A percentile compares a stretch with the other conserved stretches of the same genome.
Evolutionary conservation across 345 rosid species (phyloP).

Genomic region (Mallotus nudiflorus): DNA sequence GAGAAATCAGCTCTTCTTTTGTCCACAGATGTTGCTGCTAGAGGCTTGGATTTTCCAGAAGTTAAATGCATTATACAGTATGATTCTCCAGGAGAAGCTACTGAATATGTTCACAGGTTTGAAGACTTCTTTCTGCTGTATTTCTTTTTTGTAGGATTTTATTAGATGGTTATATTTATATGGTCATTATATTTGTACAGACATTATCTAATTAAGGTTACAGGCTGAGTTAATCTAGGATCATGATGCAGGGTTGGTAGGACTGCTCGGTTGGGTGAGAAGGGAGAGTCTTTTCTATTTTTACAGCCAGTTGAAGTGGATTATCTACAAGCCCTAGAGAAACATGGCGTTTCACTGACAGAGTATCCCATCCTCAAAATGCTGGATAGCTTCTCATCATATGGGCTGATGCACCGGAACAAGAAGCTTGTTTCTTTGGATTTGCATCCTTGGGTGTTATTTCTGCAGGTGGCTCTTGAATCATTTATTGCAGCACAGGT

Average conservation of each 20-base stretch:
- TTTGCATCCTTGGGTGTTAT: slow-evolving; percentile 77
- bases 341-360: slow-evolving; percentile 73
- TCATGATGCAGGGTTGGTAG: slow-evolving; percentile 81
- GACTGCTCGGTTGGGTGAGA: slow-evolving; percentile 92
- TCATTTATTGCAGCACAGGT: slow-evolving; percentile 60
- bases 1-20: slow-evolving; percentile 82
- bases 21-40: slow-evolving; percentile 86
- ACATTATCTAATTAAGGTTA: background rate
- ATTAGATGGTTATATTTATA: background rate
- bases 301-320: slow-evolving; percentile 85
- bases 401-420: slow-evolving; percentile 42
- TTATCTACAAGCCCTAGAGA: slow-evolving; percentile 75
- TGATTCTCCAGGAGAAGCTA: slow-evolving; percentile 99
- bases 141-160: background rate
- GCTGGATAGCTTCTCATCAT: slow-evolving; percentile 60
- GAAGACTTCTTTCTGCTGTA: background rate
- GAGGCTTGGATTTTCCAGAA: slow-evolving; percentile 94
- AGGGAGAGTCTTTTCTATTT: slow-evolving; percentile 83
- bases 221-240: slow-evolving; percentile 19
- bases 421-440: slow-evolving; percentile 58
- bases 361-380: slow-evolving; percentile 82
- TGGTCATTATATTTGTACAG: no score
- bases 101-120: slow-evolving; percentile 96
- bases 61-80: slow-evolving; percentile 93
- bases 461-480: slow-evolving; percentile 76